These are phyloP conservation scores for Apiospora arundinis DNA, from an alignment of 2,329 filamentous ascomycete genomes.

Conservation along the genomic window DNA sequence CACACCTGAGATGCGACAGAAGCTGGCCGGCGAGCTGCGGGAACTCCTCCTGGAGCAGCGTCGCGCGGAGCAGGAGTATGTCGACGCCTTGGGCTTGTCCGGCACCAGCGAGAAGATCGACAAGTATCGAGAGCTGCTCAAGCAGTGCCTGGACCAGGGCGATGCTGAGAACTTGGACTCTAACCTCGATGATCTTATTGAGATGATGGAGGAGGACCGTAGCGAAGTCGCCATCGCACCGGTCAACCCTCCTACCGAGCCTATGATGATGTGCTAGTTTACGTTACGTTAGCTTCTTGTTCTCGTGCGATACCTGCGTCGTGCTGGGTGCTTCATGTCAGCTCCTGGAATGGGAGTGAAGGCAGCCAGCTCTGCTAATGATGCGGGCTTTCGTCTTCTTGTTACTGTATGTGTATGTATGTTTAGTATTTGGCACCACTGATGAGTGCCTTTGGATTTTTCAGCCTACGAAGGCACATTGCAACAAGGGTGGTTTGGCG, in stretches of 20 bases:
- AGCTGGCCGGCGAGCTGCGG: slow-evolving; percentile 63
- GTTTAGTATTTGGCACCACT: neutral
- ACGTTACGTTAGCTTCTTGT: neutral
- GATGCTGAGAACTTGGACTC: slow-evolving; percentile 73
- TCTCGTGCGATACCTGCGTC: neutral
- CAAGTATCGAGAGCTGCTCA: slow-evolving; percentile 73
- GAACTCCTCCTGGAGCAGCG: slow-evolving; percentile 65
- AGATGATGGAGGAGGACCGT: slow-evolving; percentile 68
- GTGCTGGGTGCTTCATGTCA: neutral
- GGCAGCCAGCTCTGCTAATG: neutral
- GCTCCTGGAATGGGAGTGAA: neutral
- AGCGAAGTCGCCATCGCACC: slow-evolving; percentile 46
- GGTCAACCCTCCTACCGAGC: neutral
- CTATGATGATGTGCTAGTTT: slow-evolving; percentile 15
- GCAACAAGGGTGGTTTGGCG: neutral
- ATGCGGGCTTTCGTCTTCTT: neutral
- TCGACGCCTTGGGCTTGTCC: slow-evolving; percentile 70
- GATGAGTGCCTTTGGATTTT: neutral
- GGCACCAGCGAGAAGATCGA: slow-evolving; percentile 77
- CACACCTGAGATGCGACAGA: slow-evolving; percentile 60
- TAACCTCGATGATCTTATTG: slow-evolving; percentile 65
- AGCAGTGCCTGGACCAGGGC: slow-evolving; percentile 70
- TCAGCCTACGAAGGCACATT: neutral
- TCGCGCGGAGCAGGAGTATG: slow-evolving; percentile 69
- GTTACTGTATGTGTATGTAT: neutral